These are phyloP conservation scores for Protostelium mycophagum DNA, from an alignment of 78 protist species.

Conservation along the genomic window DNA sequence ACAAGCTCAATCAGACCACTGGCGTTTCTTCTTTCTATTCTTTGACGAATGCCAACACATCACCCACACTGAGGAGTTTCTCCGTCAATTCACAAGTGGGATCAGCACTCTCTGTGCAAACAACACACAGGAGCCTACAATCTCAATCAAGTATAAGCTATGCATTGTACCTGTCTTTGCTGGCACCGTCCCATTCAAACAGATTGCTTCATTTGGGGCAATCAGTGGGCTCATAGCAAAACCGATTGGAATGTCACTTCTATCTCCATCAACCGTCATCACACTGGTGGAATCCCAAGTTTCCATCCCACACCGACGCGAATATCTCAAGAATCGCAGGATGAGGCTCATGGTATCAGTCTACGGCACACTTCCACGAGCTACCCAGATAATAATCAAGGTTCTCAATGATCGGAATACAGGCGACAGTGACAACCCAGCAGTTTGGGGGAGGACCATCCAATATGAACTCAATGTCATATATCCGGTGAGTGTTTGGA, in stretches of 20 bases:
- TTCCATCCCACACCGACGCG: background rate
- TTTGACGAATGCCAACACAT: background rate
- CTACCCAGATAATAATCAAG: background rate
- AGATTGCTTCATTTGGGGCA: background rate
- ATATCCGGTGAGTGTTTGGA: no score
- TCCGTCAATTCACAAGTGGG: background rate
- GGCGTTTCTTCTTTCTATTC: background rate
- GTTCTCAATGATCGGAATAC: no score
- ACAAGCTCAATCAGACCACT: background rate
- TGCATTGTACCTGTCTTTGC: background rate
- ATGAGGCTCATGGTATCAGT: background rate
- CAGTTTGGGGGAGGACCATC: no score
- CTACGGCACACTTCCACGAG: background rate
- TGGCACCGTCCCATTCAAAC: background rate
- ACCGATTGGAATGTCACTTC: no score
- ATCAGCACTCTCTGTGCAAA: background rate
- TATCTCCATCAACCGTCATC: no score
- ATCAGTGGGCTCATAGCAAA: no score
- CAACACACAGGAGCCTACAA: background rate
- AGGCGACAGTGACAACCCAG: no score
- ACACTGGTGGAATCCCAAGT: no score
- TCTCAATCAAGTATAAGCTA: no score
- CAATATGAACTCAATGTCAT: no score
- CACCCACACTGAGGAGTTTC: background rate
- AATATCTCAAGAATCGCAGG: background rate